Conservation (phyloP, 768 basidiomycete species). For the Ramaria sp. region DNA sequence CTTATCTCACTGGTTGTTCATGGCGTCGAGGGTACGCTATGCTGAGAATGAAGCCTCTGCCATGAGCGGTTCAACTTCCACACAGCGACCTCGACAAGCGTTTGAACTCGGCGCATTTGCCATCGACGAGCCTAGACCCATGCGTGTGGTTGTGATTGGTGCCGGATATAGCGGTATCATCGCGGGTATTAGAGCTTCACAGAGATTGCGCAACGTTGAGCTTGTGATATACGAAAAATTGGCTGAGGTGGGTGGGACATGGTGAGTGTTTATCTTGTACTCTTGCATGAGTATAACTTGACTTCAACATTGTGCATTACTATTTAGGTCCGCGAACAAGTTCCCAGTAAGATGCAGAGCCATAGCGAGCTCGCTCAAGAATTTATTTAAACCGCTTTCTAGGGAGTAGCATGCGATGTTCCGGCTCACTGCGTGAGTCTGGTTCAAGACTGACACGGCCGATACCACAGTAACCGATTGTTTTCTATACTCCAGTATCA, state of each 20-base stretch:
- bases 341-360: conserved; percentile 31
- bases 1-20: too few species aligned
- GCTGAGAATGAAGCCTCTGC: neutral
- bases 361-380: neutral
- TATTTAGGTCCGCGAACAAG: conserved; percentile 21
- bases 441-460: neutral
- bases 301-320: neutral
- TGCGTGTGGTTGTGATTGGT: conserved; percentile 45
- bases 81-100: too few species aligned
- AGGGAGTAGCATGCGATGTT: conserved; percentile 53
- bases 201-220: conserved; percentile 40
- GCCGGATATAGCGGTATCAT: conserved; percentile 51
- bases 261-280: conserved; percentile 21
- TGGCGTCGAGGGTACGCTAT: too few species aligned
- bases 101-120: conserved; percentile 29
- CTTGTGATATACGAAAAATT: conserved; percentile 51
- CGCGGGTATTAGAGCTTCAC: conserved; percentile 47
- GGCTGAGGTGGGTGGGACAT: conserved; percentile 50
- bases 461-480: neutral
- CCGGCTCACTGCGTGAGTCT: conserved; percentile 41
- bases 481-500: conserved; percentile 33
- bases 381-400: neutral
- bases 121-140: conserved; percentile 41
- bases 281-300: neutral
- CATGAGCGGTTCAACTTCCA: neutral